These are phyloP conservation scores for Talaromyces islandicus DNA, from an alignment of 2,329 filamentous ascomycete species.

Conservation along the genomic window DNA sequence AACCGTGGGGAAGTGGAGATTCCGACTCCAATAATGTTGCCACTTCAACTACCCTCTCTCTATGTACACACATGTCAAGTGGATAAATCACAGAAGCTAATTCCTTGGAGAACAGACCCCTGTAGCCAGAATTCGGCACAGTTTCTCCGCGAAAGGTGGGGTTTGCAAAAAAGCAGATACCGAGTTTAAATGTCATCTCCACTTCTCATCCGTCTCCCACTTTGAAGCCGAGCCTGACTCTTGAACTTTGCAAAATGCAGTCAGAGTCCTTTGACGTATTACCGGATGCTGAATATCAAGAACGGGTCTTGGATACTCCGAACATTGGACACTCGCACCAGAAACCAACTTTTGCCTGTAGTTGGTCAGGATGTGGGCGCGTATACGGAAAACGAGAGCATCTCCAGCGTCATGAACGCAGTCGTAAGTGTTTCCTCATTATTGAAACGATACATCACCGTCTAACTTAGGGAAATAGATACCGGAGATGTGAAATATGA, in stretches of 20 bases:
- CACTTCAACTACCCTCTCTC: not conserved
- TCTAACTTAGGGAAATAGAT: slow-evolving; percentile 1
- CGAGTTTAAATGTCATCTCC: not conserved
- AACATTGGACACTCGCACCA: not conserved
- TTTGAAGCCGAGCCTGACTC: not conserved
- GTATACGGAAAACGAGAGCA: slow-evolving; percentile 13
- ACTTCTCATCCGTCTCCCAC: not conserved
- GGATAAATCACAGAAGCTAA: slow-evolving; percentile 2
- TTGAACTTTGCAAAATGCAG: not conserved
- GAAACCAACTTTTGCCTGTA: slow-evolving; percentile 6
- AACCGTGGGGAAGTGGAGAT: slow-evolving; percentile 5
- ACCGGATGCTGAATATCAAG: not conserved
- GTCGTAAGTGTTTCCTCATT: slow-evolving; percentile 8
- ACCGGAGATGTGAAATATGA: slow-evolving; percentile 13
- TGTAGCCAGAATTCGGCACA: not conserved
- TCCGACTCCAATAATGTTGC: not conserved
- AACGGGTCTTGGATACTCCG: not conserved
- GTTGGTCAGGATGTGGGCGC: slow-evolving; percentile 11
- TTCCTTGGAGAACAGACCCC: not conserved
- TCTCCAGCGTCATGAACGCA: slow-evolving; percentile 13
- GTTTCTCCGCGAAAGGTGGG: not conserved
- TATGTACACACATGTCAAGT: not conserved
- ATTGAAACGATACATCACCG: not conserved
- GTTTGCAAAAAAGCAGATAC: not conserved
- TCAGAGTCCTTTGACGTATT: not conserved